Conservation (phyloP, 228 moss, liverwort and hornwort species). For the Sphagnum fallax region DNA sequence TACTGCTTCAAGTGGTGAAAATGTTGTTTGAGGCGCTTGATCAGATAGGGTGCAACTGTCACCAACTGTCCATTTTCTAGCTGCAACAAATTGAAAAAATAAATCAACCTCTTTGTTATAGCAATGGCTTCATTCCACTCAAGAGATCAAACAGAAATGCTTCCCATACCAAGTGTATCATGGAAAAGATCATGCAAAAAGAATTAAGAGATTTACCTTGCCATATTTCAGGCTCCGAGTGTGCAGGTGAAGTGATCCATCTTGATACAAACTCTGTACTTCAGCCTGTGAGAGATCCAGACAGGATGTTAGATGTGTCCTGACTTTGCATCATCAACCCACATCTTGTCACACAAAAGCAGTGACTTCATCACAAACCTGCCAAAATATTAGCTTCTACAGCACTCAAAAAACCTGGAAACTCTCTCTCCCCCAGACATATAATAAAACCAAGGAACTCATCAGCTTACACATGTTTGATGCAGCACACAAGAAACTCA, state of each 20-base stretch:
- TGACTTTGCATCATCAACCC: not conserved
- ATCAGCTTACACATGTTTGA: too few species aligned
- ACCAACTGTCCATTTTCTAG: constrained; percentile 88
- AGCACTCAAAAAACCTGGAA: too few species aligned
- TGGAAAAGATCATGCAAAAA: not conserved
- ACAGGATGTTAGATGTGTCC: constrained; percentile 1
- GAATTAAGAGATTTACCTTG: constrained; percentile 40
- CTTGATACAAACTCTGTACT: constrained; percentile 89
- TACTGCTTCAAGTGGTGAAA: constrained; percentile 85
- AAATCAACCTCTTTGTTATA: not conserved
- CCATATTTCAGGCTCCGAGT: constrained; percentile 98
- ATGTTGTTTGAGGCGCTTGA: constrained; percentile 91
- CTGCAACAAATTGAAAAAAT: constrained; percentile 23
- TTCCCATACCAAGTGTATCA: not conserved
- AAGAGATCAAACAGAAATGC: not conserved
- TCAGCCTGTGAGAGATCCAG: constrained; percentile 60
- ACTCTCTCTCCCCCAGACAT: too few species aligned
- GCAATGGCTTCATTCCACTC: not conserved
- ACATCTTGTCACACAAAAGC: not conserved
- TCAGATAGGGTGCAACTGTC: constrained; percentile 77
- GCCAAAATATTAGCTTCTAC: too few species aligned
- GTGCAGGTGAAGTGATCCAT: constrained; percentile 93
- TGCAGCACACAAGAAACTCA: constrained; percentile 24
- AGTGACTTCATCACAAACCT: too few species aligned
- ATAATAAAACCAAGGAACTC: too few species aligned